phyloP scores from a whole-genome alignment of 208 protist species.

The Strigomonas galati region DNA sequence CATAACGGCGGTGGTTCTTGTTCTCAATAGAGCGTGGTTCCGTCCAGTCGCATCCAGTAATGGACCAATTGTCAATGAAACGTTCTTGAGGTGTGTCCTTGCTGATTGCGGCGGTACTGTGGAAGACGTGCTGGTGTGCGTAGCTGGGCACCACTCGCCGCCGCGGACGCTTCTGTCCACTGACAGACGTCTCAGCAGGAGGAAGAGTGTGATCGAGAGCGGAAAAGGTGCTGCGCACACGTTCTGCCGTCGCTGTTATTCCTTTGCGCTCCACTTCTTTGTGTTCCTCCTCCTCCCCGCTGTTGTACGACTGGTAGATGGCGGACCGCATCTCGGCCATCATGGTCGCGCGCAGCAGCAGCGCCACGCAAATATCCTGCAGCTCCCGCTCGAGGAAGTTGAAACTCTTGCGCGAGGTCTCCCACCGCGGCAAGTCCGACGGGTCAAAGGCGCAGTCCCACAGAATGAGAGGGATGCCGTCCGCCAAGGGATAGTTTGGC shows the following conservation, averaged over 20 bases:
- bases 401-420: slow-evolving; percentile 53
- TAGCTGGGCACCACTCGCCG: too few relatives aligned
- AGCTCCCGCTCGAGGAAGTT: slow-evolving; percentile 51
- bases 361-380: slow-evolving; percentile 70
- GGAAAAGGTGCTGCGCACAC: too few relatives aligned
- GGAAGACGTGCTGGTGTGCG: too few relatives aligned
- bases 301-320: slow-evolving; percentile 63
- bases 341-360: slow-evolving; percentile 54
- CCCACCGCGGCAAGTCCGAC: slow-evolving; percentile 25
- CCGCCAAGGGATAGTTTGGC: slow-evolving; percentile 71
- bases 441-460: slow-evolving; percentile 78
- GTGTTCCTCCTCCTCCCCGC: slow-evolving; percentile 17
- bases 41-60: slow-evolving; percentile 80
- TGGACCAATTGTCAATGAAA: slow-evolving; percentile 46
- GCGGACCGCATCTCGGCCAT: slow-evolving; percentile 61
- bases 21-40: slow-evolving; percentile 36
- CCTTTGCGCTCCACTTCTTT: slow-evolving; percentile 1
- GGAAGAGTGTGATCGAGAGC: too few relatives aligned
- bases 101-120: too few relatives aligned
- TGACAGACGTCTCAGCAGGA: too few relatives aligned
- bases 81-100: too few relatives aligned
- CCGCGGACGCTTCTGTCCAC: too few relatives aligned
- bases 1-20: slow-evolving; percentile 45
- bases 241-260: too few relatives aligned
- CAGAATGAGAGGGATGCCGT: slow-evolving; percentile 73